phyloP scores from a whole-genome alignment of 441 rosid genomes.

The Euphorbia celastroides region DNA sequence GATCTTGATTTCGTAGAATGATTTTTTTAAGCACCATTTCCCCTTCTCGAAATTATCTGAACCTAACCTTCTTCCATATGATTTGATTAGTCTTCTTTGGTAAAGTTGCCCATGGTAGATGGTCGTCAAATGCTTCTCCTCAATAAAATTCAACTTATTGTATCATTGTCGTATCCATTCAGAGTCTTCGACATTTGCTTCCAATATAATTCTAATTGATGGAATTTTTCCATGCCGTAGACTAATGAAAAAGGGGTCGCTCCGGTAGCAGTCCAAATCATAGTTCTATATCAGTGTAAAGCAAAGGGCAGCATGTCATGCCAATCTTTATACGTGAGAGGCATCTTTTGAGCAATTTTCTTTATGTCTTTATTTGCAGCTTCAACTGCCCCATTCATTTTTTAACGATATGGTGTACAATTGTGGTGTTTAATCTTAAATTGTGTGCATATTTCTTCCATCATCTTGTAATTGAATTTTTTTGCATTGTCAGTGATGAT shows the following conservation, averaged over 20 bases:
- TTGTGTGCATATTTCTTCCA: neutral
- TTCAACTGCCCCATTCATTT: constrained; percentile 11
- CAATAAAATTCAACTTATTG: too few relatives aligned
- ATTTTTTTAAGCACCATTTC: neutral
- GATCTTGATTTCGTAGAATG: neutral
- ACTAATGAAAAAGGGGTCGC: neutral
- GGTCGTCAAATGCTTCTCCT: neutral
- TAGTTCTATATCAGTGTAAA: neutral
- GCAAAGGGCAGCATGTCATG: neutral
- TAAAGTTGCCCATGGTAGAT: neutral
- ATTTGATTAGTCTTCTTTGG: neutral
- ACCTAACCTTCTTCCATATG: neutral
- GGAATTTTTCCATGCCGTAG: neutral
- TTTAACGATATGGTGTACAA: neutral
- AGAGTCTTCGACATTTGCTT: neutral
- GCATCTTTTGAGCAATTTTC: neutral
- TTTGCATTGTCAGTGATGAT: constrained; percentile 7
- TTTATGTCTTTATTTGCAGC: neutral
- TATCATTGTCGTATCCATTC: neutral
- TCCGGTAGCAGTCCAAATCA: neutral
- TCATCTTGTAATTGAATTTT: constrained; percentile 7
- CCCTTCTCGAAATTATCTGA: neutral
- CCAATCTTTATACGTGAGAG: neutral
- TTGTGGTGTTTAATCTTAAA: constrained; percentile 12
- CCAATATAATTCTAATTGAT: neutral